phyloP scores from a whole-genome alignment of 2,329 filamentous ascomycete genomes.

The Apiospora sp. region DNA sequence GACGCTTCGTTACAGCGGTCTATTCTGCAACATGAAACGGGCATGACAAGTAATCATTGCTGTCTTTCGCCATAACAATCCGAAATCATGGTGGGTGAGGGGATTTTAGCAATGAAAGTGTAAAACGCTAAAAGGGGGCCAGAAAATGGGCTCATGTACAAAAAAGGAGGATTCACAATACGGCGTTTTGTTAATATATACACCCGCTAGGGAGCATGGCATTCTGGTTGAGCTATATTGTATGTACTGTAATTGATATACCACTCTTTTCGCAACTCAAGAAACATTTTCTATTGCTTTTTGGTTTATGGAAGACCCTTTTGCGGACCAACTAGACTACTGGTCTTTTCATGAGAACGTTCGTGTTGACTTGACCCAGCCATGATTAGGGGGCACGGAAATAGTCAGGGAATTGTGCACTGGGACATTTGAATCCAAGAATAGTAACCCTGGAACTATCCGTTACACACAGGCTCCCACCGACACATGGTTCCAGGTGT shows the following conservation, averaged over 20 bases:
- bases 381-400: neutral
- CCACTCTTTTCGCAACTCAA: slow-evolving; percentile 8
- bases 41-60: neutral
- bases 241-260: slow-evolving; percentile 18
- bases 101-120: neutral
- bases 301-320: no score
- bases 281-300: no score
- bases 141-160: neutral
- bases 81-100: neutral
- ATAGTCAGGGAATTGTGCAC: neutral
- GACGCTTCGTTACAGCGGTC: slow-evolving; percentile 80
- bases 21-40: slow-evolving; percentile 67
- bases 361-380: neutral
- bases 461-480: no score
- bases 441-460: no score
- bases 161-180: neutral
- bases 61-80: neutral
- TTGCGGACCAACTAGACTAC: no score
- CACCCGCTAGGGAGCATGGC: neutral
- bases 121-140: neutral
- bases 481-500: no score
- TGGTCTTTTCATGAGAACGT: neutral
- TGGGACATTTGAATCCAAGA: no score
- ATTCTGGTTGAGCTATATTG: neutral
- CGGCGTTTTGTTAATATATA: slow-evolving; percentile 17